phyloP scores from a whole-genome alignment of 768 basidiomycete species.

The Dacryopinax primogenitus region DNA sequence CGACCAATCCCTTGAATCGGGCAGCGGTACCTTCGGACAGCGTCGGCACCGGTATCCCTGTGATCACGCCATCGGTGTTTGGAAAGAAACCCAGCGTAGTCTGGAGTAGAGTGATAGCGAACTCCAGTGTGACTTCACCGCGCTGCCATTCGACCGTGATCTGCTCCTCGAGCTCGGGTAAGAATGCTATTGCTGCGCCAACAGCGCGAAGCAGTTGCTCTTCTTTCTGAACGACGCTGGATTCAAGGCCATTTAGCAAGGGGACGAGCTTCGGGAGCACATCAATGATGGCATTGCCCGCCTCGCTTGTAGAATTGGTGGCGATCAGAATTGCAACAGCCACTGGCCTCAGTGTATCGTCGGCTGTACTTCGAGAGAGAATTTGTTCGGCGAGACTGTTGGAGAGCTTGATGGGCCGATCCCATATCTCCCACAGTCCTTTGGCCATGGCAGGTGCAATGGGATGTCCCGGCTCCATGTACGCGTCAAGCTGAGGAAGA shows the following conservation, averaged over 20 bases:
- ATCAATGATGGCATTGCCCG: background rate
- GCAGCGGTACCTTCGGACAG: constrained; percentile 3
- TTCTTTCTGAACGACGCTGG: background rate
- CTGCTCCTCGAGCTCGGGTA: constrained; percentile 1
- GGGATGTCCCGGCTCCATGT: background rate
- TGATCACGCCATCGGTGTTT: background rate
- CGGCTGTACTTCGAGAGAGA: background rate
- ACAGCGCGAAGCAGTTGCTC: background rate
- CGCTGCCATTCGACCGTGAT: constrained; percentile 6
- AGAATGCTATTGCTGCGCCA: background rate
- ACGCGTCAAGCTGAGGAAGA: background rate
- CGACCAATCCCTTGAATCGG: background rate
- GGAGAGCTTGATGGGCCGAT: background rate
- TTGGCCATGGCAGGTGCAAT: background rate
- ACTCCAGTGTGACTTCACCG: background rate
- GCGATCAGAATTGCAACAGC: background rate
- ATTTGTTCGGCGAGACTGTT: background rate
- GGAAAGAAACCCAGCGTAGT: background rate
- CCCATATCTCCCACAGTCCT: background rate
- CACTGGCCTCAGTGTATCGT: background rate
- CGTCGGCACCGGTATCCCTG: background rate
- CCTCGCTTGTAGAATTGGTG: background rate
- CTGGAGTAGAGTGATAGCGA: background rate
- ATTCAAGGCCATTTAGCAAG: background rate
- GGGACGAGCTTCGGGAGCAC: background rate